These are phyloP conservation scores for Didymellaceae sp. DNA, from an alignment of 2,329 filamentous ascomycete species.

Conservation along the genomic window DNA sequence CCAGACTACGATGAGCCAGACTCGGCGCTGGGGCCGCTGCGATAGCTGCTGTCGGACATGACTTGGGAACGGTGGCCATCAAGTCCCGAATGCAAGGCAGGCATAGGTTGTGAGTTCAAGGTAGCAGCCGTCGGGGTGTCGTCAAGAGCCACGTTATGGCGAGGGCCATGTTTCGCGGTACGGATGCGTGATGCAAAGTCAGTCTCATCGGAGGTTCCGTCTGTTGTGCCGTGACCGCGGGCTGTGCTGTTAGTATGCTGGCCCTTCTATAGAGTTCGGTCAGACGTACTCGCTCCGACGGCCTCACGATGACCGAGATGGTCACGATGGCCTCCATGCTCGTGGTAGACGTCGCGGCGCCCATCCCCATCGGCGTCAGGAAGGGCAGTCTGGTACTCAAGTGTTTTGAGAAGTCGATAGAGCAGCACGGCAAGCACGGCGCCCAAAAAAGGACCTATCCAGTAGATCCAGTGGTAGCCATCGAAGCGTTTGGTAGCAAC, in stretches of 20 bases:
- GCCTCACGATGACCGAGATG: slow-evolving; percentile 6
- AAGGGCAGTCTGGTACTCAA: slow-evolving; percentile 60
- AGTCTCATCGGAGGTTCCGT: slow-evolving; percentile 33
- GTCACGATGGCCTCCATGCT: slow-evolving; percentile 27
- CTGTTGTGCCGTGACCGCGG: slow-evolving; percentile 32
- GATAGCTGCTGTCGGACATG: slow-evolving; percentile 32
- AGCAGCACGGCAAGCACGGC: slow-evolving; percentile 55
- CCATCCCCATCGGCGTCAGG: slow-evolving; percentile 57
- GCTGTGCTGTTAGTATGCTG: slow-evolving; percentile 21
- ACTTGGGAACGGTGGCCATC: slow-evolving; percentile 39
- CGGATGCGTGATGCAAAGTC: slow-evolving; percentile 23
- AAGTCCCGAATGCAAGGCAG: slow-evolving; percentile 28
- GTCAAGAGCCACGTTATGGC: slow-evolving; percentile 9
- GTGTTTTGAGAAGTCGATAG: slow-evolving; percentile 56
- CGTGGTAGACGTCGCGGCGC: slow-evolving; percentile 35
- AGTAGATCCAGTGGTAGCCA: slow-evolving; percentile 60
- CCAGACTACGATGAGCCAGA: slow-evolving; percentile 37
- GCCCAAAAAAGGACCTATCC: slow-evolving; percentile 57
- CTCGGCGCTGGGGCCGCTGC: slow-evolving; percentile 36
- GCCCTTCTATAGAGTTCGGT: not conserved
- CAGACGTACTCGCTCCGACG: slow-evolving; percentile 15
- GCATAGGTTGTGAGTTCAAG: slow-evolving; percentile 16
- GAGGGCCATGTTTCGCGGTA: slow-evolving; percentile 7
- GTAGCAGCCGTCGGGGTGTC: not conserved
- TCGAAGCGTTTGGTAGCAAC: slow-evolving; percentile 53